Evolutionary conservation across 2,329 filamentous ascomycete species (phyloP).

Genomic region (Pyrenophora seminiperda): DNA sequence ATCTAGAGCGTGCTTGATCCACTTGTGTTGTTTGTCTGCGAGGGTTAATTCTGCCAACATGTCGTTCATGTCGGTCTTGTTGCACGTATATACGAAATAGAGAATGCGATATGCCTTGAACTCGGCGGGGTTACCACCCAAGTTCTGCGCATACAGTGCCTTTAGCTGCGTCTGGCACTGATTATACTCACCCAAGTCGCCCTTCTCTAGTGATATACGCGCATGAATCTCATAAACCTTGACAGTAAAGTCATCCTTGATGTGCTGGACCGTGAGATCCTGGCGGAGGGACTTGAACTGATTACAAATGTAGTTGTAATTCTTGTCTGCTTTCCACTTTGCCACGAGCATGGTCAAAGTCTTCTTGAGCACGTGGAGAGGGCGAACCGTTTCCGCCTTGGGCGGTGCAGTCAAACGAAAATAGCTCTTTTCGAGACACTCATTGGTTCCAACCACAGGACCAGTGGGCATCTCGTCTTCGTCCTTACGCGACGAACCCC

Average conservation of each 20-base stretch:
- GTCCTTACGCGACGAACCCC: constrained; percentile 55
- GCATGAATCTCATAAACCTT: constrained; percentile 97
- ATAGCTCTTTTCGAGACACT: constrained; percentile 88
- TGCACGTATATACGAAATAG: constrained; percentile 99
- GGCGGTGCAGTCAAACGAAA: constrained; percentile 91
- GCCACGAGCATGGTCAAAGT: constrained; percentile 87
- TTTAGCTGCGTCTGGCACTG: constrained; percentile 98
- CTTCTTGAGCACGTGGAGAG: constrained; percentile 76
- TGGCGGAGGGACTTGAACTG: constrained; percentile 99
- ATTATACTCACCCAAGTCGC: constrained; percentile 99
- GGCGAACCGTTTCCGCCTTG: constrained; percentile 85
- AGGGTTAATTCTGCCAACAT: constrained; percentile 97
- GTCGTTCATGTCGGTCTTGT: constrained; percentile 97
- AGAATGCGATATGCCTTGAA: constrained; percentile 99
- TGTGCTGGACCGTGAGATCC: constrained; percentile 95
- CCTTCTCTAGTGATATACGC: constrained; percentile 95
- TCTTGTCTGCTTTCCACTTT: constrained; percentile 92
- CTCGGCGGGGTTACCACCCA: constrained; percentile 89
- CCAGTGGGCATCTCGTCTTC: constrained; percentile 58
- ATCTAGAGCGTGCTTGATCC: constrained; percentile 78
- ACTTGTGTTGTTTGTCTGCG: constrained; percentile 93
- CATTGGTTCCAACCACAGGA: constrained; percentile 84
- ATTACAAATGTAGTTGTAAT: constrained; percentile 97
- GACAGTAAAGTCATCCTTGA: constrained; percentile 96
- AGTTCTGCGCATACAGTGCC: constrained; percentile 82